Evolutionary conservation across 352 stramenopile species (phyloP).

Genomic region (Phytopythium delawarense): DNA sequence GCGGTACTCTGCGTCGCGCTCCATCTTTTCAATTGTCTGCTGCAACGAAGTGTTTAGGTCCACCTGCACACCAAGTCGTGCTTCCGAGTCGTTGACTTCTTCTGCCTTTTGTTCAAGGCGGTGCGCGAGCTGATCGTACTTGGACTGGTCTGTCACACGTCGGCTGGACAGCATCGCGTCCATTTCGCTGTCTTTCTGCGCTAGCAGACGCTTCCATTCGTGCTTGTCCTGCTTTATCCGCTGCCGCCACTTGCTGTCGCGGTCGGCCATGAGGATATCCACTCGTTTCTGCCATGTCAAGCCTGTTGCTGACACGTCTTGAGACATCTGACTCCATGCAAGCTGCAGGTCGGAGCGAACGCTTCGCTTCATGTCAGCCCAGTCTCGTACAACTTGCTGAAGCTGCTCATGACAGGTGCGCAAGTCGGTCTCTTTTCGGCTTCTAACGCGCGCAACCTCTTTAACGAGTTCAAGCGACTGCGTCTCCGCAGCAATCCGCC

Average conservation of each 20-base stretch:
- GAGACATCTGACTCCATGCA: slow-evolving; percentile 23
- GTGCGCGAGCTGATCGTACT: slow-evolving; percentile 42
- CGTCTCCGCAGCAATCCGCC: slow-evolving; percentile 16
- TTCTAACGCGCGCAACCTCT: slow-evolving; percentile 13
- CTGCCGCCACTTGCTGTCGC: slow-evolving; percentile 17
- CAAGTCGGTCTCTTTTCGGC: slow-evolving; percentile 22
- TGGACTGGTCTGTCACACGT: slow-evolving; percentile 50
- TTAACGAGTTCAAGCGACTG: slow-evolving; percentile 26
- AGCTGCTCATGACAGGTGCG: slow-evolving; percentile 26
- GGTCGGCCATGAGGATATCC: slow-evolving; percentile 15
- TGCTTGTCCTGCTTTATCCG: slow-evolving; percentile 34
- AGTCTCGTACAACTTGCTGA: slow-evolving; percentile 23
- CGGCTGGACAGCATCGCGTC: slow-evolving; percentile 30
- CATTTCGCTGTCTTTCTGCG: slow-evolving; percentile 54
- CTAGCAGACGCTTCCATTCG: slow-evolving; percentile 35
- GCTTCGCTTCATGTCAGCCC: slow-evolving; percentile 23
- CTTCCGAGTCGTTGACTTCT: slow-evolving; percentile 30
- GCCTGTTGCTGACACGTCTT: slow-evolving; percentile 20
- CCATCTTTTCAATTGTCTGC: slow-evolving; percentile 27
- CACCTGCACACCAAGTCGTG: slow-evolving; percentile 17
- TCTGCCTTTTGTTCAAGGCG: slow-evolving; percentile 36
- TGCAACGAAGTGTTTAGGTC: slow-evolving; percentile 26
- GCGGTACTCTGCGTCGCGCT: slow-evolving; percentile 28
- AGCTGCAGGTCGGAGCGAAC: slow-evolving; percentile 31
- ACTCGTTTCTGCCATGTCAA: slow-evolving; percentile 22